These are phyloP conservation scores for Aquilaria sinensis DNA, from an alignment of 345 rosid genomes.

Conservation along the genomic window DNA sequence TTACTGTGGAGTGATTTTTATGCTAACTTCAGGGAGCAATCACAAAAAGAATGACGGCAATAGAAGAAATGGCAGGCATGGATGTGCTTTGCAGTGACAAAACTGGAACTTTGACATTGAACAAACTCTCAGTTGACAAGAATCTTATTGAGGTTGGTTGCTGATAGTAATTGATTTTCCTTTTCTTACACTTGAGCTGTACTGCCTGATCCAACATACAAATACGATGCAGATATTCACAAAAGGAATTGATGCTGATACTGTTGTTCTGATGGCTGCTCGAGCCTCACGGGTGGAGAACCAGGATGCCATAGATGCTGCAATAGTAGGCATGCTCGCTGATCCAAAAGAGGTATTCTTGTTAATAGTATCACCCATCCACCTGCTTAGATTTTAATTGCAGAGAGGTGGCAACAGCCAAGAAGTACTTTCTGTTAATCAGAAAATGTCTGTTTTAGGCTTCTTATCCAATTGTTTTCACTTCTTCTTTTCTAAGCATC, in stretches of 20 bases:
- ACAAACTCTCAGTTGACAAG: conserved; percentile 56
- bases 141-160: conserved; percentile 49
- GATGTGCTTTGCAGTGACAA: conserved; percentile 68
- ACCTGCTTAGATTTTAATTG: not conserved
- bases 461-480: not conserved
- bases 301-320: conserved; percentile 64
- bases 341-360: conserved; percentile 59
- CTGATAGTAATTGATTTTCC: not conserved
- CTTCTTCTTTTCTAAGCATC: conserved; percentile 9
- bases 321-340: conserved; percentile 57
- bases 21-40: conserved; percentile 49
- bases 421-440: not conserved
- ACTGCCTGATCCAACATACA: not conserved
- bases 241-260: conserved; percentile 40
- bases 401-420: not conserved
- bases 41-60: conserved; percentile 72
- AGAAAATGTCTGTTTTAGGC: not conserved
- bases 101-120: conserved; percentile 63
- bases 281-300: conserved; percentile 58
- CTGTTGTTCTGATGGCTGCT: conserved; percentile 58
- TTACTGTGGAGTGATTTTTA: conserved; percentile 1
- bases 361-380: not conserved
- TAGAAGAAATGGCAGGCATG: conserved; percentile 79
- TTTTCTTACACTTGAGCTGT: not conserved
- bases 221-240: conserved; percentile 32